A percentile compares a stretch with the other conserved stretches of the same genome.
phyloP scores from a whole-genome alignment of 2,329 filamentous ascomycete genomes.

The Chalaropsis thielavioides region DNA sequence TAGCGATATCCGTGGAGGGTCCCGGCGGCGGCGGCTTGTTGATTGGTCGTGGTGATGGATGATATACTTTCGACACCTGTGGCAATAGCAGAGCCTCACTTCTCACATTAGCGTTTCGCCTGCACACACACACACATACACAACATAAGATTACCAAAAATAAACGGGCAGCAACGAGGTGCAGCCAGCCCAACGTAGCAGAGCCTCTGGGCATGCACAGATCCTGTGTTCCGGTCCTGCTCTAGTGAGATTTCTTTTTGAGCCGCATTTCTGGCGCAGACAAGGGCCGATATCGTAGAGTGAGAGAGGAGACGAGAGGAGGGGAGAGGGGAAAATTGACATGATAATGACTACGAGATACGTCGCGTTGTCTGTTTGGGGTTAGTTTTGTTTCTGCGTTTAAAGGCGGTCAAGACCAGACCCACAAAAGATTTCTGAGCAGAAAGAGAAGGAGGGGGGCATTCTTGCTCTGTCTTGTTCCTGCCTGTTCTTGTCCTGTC shows the following conservation, averaged over 20 bases:
- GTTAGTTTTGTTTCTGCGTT: background rate
- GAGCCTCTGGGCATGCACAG: background rate
- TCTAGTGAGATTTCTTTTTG: background rate
- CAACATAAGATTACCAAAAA: background rate
- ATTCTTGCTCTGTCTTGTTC: background rate
- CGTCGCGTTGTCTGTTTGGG: background rate
- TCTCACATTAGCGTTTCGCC: too few relatives aligned
- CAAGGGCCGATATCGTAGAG: background rate
- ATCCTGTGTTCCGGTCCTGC: too few relatives aligned
- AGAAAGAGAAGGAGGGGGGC: background rate
- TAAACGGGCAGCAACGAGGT: background rate
- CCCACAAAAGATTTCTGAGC: background rate
- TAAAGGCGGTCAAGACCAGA: background rate
- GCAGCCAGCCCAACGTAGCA: background rate
- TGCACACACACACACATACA: background rate
- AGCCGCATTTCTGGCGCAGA: background rate
- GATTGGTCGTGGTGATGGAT: background rate
- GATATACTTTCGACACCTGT: background rate
- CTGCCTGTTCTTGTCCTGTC: background rate
- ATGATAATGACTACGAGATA: background rate
- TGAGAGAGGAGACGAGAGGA: background rate
- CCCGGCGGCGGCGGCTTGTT: background rate
- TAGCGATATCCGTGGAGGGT: too few relatives aligned
- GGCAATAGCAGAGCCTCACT: conserved; percentile 1
- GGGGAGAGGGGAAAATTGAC: background rate